Conservation (phyloP, 352 stramenopile genomes). For the Phytophthora sojae region DNA sequence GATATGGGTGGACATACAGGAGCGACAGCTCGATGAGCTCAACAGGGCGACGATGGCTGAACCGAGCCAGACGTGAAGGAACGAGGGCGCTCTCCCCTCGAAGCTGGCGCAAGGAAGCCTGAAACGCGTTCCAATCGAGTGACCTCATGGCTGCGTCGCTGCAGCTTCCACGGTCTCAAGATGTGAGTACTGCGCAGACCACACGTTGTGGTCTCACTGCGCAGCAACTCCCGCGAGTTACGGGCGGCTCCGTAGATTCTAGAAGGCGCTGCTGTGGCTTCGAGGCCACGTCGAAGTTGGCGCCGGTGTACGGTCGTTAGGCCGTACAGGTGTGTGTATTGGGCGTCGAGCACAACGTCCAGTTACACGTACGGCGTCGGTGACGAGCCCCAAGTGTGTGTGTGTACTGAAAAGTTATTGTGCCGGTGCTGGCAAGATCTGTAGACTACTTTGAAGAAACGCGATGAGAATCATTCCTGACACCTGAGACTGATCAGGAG, state of each 20-base stretch:
- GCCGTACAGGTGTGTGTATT: too few relatives aligned
- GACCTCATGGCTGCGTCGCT: background rate
- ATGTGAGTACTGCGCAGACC: background rate
- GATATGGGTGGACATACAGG: background rate
- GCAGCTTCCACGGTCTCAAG: too few relatives aligned
- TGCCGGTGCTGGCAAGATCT: too few relatives aligned
- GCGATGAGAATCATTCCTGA: conserved; percentile 1
- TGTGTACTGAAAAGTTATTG: too few relatives aligned
- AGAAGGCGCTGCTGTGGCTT: background rate
- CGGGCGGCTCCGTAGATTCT: background rate
- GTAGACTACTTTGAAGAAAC: too few relatives aligned
- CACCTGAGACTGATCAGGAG: conserved; percentile 2
- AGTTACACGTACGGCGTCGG: too few relatives aligned
- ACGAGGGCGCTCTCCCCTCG: background rate
- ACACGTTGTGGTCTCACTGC: background rate
- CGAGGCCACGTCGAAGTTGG: background rate
- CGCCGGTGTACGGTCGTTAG: too few relatives aligned
- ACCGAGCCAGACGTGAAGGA: background rate
- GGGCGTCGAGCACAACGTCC: too few relatives aligned
- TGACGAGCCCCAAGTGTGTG: too few relatives aligned
- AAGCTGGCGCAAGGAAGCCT: background rate
- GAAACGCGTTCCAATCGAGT: background rate
- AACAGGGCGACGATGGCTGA: background rate
- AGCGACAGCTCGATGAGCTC: background rate
- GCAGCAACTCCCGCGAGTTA: background rate